Evolutionary conservation across 2,329 filamentous ascomycete species (phyloP).

Genomic region (Gaeumannomyces sp.): DNA sequence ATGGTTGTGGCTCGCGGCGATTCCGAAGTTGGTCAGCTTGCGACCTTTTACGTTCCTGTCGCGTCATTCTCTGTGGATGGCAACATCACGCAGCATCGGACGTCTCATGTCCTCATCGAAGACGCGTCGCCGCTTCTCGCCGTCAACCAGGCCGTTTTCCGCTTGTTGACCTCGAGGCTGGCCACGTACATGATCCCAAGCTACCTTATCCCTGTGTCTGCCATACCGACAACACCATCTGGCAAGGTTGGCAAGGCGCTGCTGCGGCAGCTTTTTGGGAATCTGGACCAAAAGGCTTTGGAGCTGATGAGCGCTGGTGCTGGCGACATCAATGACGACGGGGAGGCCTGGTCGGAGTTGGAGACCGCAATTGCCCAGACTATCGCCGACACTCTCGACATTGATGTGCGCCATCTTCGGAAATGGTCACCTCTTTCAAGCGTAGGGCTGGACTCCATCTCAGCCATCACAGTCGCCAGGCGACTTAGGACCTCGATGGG

Average conservation of each 20-base stretch:
- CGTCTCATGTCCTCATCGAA: background rate
- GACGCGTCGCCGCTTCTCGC: background rate
- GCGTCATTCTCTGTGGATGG: constrained; percentile 3
- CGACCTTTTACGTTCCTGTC: constrained; percentile 61
- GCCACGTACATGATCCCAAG: constrained; percentile 76
- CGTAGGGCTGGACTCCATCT: constrained; percentile 79
- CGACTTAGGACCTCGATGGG: constrained; percentile 41
- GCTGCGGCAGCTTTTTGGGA: constrained; percentile 42
- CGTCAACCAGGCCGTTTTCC: constrained; percentile 39
- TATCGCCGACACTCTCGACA: constrained; percentile 44
- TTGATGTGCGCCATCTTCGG: constrained; percentile 41
- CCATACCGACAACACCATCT: constrained; percentile 64
- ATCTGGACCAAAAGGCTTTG: constrained; percentile 31
- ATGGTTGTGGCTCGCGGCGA: constrained; percentile 14
- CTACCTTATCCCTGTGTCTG: constrained; percentile 62
- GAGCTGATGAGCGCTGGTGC: constrained; percentile 18
- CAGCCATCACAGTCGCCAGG: constrained; percentile 65
- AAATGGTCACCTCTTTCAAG: constrained; percentile 67
- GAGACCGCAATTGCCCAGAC: constrained; percentile 52
- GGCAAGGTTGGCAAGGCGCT: constrained; percentile 64
- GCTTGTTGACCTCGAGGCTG: constrained; percentile 47
- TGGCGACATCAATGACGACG: constrained; percentile 25
- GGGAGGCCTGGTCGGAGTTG: constrained; percentile 41
- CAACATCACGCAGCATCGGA: constrained; percentile 23
- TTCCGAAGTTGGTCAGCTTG: constrained; percentile 60